Evolutionary conservation across 352 stramenopile genomes (phyloP).

Genomic region (Phytophthora aleatoria): DNA sequence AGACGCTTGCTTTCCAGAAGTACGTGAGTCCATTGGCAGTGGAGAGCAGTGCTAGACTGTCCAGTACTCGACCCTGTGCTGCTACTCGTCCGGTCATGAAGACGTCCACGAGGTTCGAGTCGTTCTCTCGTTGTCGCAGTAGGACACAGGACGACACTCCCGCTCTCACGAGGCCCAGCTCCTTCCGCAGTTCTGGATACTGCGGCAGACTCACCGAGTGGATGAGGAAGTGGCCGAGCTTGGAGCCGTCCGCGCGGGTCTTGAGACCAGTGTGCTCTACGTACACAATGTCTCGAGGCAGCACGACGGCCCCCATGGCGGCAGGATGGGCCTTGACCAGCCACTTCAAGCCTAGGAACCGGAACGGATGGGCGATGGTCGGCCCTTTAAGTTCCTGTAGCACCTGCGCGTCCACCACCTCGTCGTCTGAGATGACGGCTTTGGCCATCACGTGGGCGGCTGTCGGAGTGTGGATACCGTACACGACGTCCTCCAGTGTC

Average conservation of each 20-base stretch:
- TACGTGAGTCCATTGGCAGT: constrained; percentile 40
- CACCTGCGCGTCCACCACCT: constrained; percentile 52
- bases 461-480: constrained; percentile 49
- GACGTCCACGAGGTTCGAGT: constrained; percentile 43
- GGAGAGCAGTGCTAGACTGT: constrained; percentile 44
- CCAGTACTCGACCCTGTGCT: constrained; percentile 45
- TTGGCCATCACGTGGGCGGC: constrained; percentile 43
- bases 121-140: constrained; percentile 25
- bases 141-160: constrained; percentile 51
- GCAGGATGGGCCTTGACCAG: constrained; percentile 36
- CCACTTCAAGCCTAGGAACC: constrained; percentile 64
- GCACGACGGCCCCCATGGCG: constrained; percentile 29
- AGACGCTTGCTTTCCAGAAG: constrained; percentile 41
- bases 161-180: constrained; percentile 42
- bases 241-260: constrained; percentile 24
- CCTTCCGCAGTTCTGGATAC: constrained; percentile 31
- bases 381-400: constrained; percentile 41
- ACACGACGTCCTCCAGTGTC: constrained; percentile 58
- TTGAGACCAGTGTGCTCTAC: constrained; percentile 39
- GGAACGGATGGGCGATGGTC: constrained; percentile 49
- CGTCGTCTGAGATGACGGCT: constrained; percentile 39
- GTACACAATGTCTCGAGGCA: constrained; percentile 43
- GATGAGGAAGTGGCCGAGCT: constrained; percentile 47
- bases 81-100: constrained; percentile 53
- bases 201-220: constrained; percentile 52